Evolutionary conservation across 2,329 filamentous ascomycete species (phyloP).

Genomic region (Geoglossum cookeanum): DNA sequence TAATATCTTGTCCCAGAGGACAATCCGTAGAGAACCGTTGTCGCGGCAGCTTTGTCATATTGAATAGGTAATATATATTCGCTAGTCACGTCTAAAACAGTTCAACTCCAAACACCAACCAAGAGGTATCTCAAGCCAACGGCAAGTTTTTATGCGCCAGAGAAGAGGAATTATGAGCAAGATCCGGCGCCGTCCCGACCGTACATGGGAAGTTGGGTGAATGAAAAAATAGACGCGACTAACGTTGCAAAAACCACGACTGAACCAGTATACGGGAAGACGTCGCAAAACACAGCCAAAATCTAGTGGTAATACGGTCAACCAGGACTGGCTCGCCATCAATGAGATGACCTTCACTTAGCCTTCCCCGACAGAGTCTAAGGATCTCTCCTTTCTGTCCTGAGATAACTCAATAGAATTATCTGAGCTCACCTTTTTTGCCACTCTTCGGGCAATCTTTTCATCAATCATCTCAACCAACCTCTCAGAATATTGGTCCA

Average conservation of each 20-base stretch:
- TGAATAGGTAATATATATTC: background rate
- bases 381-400: background rate
- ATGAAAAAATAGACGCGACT: background rate
- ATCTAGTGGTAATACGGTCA: background rate
- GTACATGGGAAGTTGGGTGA: background rate
- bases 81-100: background rate
- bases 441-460: constrained; percentile 29
- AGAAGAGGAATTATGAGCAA: background rate
- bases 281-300: background rate
- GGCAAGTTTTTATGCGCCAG: background rate
- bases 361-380: constrained; percentile 1
- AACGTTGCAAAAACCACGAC: background rate
- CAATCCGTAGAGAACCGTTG: background rate
- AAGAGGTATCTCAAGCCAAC: background rate
- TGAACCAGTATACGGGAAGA: background rate
- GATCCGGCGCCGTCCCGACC: background rate
- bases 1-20: too few species aligned
- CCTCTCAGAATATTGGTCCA: constrained; percentile 59
- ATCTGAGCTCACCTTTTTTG: background rate
- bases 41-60: background rate
- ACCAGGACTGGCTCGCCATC: background rate
- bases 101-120: background rate
- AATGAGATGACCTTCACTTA: background rate
- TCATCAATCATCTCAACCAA: constrained; percentile 54
- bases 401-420: background rate